Evolutionary conservation across 805 yeast species (phyloP), one percentile per base, ranked within the genome.

Genomic region (Candida cerambycidarum): DNA sequence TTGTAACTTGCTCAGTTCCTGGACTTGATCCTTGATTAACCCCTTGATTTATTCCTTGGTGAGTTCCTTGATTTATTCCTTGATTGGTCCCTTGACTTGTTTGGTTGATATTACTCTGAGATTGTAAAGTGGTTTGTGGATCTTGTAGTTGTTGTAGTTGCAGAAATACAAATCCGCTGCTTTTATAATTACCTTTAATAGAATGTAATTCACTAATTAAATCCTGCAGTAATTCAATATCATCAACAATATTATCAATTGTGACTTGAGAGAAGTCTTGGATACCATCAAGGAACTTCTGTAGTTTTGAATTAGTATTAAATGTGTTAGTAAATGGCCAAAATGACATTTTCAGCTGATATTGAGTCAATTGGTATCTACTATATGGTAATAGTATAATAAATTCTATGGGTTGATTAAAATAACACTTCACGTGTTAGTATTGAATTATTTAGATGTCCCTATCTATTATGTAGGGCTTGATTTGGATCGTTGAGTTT

Each of bases 251-350:
- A 42, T 60, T 66, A 19, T 63, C 67, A 4, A 56, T 69, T 9
- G 62, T 51, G 3, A 67, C 66, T 15, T 52, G 32, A 9, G 59
- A 43, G 23, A 58, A 50, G 49, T 70, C 76, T 34, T 46, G 58
- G 7, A 65, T 53, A 3, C 64, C 52, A 52, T 70, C 76, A 42
- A 70, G 57, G 44, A 64, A 66, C 56, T 65, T 67, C 51, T 64
- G 75, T 42, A 70, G 66, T 48, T 52, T 64, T 47, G 63, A 62
- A 50, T 66, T 67, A 54, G 44, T 61, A 52, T 59, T 59, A 47
- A 64, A 54, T 13, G 71, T 52, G 39, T 59, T 69, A 32, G 71
- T 55, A 46, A 70, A 70, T 27, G 76, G 76, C 76, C 76, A 70
- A 47, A 70, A 70, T 37, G 76, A 70, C 76, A 70, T 70, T 15